These are phyloP conservation scores for Aspergillus fijiensis DNA, from an alignment of 2,329 filamentous ascomycete genomes.

Conservation along the genomic window DNA sequence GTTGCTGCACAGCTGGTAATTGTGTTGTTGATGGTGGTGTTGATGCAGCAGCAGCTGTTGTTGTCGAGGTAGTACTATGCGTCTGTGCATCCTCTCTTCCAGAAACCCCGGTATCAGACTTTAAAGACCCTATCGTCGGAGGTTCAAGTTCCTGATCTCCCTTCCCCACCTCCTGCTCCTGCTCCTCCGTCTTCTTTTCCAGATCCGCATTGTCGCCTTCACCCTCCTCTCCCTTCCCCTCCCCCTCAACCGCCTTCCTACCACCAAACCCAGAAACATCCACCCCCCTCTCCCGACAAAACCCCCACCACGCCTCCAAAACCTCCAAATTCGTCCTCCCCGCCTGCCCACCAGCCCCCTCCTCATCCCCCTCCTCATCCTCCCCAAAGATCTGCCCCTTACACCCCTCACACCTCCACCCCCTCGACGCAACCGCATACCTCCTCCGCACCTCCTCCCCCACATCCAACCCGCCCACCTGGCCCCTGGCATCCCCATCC, in stretches of 20 bases:
- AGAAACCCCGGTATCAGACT: too few species aligned
- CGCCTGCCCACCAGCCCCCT: slow-evolving; percentile 54
- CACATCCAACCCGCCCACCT: slow-evolving; percentile 85
- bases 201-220: not conserved
- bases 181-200: too few species aligned
- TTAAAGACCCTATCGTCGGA: too few species aligned
- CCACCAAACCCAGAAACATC: slow-evolving; percentile 26
- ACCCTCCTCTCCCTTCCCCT: slow-evolving; percentile 12
- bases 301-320: slow-evolving; percentile 66
- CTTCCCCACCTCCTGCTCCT: too few species aligned
- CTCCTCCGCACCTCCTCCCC: slow-evolving; percentile 64
- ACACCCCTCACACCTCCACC: slow-evolving; percentile 71
- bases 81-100: too few species aligned
- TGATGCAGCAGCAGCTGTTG: too few species aligned
- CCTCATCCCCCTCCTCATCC: slow-evolving; percentile 68
- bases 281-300: slow-evolving; percentile 41
- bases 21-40: not conserved
- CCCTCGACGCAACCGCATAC: slow-evolving; percentile 65
- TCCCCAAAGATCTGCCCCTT: slow-evolving; percentile 55
- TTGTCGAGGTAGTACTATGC: too few species aligned
- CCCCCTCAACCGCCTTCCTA: slow-evolving; percentile 29
- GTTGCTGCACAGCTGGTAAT: not conserved
- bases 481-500: slow-evolving; percentile 83
- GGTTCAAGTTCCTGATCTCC: too few species aligned
- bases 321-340: slow-evolving; percentile 64